Evolutionary conservation across 495 filamentous ascomycete species (phyloP), one percentile per base, ranked within the genome.

Genomic region (Evansstolkia leycettana): DNA sequence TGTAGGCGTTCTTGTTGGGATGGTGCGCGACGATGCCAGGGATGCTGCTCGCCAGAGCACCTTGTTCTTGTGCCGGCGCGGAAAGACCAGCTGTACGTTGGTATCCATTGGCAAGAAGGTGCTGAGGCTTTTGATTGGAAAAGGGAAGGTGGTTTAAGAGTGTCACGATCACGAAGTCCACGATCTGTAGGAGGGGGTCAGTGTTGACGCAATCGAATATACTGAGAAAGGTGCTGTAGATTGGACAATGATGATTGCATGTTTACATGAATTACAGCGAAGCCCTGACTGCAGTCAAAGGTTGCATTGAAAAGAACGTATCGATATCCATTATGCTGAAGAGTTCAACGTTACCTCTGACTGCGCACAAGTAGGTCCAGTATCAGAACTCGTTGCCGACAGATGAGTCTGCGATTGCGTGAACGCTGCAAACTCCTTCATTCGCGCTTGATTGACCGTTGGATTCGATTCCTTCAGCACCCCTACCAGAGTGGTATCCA

Each of bases 21-120:
- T 76, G 72, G 17, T 62, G 58, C 20, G 54, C 56, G 40, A 67
- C 65, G 42, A 73, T 53, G 9, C 61, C 83, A 38, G 54, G 72
- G 41, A 75, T 72, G 27, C 55, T 61, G 28, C 48, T 56, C 11
- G 58, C 48, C 4, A 60, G 43, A 13, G 50, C 38, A 34, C 41
- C 44, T 43, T 54, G 39, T 7, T 54, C 47, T 7, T 52, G 48
- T 20, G 43, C 48, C 12, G 48, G 40, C 7, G 38, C 36, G n/a
- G n/a, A n/a, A n/a, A n/a, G n/a, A 7, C 40, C 37, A 7, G 46
- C 46, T 1, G 55, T 51, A 40, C 64, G 60, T 43, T 70, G 73
- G 48, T 77, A 90, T 10, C 86, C 87, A 65, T 87, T 75, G 41
- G 80, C 82, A 8, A 94, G 67, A 4, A 92, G 45, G 58, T 94